A percentile compares a stretch with the other conserved stretches of the same genome.
Evolutionary conservation across 495 filamentous ascomycete genomes (phyloP).

Genomic region (Penicillium chermesinum): DNA sequence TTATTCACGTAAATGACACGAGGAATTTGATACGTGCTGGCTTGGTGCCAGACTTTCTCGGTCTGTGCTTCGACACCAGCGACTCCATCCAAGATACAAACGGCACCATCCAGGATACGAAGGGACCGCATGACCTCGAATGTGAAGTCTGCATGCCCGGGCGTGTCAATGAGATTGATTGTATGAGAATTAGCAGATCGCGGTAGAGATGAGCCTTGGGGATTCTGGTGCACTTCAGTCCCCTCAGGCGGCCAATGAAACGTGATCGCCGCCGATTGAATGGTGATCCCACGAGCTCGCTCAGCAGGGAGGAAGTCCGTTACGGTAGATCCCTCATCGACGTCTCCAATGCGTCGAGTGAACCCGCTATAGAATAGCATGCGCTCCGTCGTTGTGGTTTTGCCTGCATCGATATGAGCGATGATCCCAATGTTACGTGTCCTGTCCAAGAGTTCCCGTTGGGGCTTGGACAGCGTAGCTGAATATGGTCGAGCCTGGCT

Average conservation of each 20-base stretch:
- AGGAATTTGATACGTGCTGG: constrained; percentile 78
- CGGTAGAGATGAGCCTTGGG: constrained; percentile 21
- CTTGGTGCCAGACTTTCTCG: constrained; percentile 93
- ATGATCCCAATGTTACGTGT: constrained; percentile 98
- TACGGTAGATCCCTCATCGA: constrained; percentile 94
- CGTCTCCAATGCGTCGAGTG: constrained; percentile 86
- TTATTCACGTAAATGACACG: constrained; percentile 91
- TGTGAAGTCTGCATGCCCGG: constrained; percentile 96
- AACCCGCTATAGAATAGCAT: constrained; percentile 98
- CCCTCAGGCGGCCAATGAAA: constrained; percentile 73
- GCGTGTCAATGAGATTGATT: constrained; percentile 96
- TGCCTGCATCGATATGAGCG: constrained; percentile 97
- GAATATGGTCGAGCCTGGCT: constrained; percentile 21
- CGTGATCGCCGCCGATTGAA: constrained; percentile 95
- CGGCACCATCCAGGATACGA: constrained; percentile 87
- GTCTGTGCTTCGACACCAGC: constrained; percentile 98
- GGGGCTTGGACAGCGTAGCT: constrained; percentile 16
- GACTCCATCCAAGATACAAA: constrained; percentile 94
- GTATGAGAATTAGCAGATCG: constrained; percentile 51
- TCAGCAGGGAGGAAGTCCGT: constrained; percentile 98
- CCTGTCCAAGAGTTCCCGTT: constrained; percentile 39
- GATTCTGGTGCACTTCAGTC: constrained; percentile 12
- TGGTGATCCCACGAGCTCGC: constrained; percentile 89
- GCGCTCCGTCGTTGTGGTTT: constrained; percentile 98
- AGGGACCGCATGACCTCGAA: constrained; percentile 94